Evolutionary conservation across 352 stramenopile genomes (phyloP), one percentile per base, ranked within the genome.

Genomic region (Phytophthora fragariaefolia): DNA sequence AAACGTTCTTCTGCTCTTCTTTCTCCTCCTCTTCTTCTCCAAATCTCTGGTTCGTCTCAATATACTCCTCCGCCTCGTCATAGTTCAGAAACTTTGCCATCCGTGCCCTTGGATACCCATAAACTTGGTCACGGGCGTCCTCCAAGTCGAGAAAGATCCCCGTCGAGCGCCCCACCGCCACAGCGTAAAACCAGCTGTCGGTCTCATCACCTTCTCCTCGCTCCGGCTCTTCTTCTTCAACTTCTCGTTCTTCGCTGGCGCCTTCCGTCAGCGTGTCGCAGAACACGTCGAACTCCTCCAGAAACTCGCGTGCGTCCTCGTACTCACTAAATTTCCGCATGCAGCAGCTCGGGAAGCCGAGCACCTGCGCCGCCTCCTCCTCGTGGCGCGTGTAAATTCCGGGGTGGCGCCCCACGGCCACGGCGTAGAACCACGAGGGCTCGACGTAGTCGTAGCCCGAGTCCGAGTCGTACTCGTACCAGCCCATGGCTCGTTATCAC

Each of bases 381-480:
- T 58, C 24, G 7, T 53, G 32, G 22, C 15, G 26, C 9, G 23
- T 57, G 26, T 45, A 69, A 18, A 69, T 45, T 24, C 66, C 66
- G 2, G 60, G 40, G 6, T 12, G 18, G 2, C 38, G 45, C 5
- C 66, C 59, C 30, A 73, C 40, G 3, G 52, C 66, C 53, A 73
- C 59, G 0, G 66, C 59, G 40, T 69, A 70, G 53, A 63, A 69
- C 30, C 54, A 63, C 34, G 20, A 30, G 4, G 61, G 20, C 26
- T 69, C 52, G 22, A 23, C 30, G 7, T 63, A 69, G 26, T 51
- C 36, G 53, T 69, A 63, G 32, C 61, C 61, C 10, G 55, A 45
- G 3, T 69, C 61, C 34, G 52, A 69, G 45, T 56, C 55, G 27
- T 69, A 69, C 7, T 63, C 84, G 22, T 83, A 74, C 53, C 81